Percentiles rank a stretch among this genome's conserved stretches.
Conservation (phyloP, 2,329 filamentous ascomycete genomes). For the Pyrenophora tritici-repentis region DNA sequence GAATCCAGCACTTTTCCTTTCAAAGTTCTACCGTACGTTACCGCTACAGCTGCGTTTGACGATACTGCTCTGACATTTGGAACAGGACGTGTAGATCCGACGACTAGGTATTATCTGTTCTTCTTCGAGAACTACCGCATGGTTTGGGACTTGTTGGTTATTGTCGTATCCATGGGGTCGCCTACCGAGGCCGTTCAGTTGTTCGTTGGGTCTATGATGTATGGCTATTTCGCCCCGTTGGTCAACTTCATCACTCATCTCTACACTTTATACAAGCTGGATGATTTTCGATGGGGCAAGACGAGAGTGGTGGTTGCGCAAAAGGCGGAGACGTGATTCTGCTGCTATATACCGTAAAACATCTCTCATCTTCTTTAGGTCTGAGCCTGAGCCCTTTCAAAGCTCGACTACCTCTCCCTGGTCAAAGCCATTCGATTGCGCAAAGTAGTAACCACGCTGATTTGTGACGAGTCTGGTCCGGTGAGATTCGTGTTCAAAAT, state of each 20-base stretch:
- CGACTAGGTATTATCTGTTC: not conserved
- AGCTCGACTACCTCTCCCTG: not conserved
- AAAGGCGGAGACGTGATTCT: not conserved
- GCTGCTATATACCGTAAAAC: too few relatives aligned
- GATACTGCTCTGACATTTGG: not conserved
- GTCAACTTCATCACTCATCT: conserved; percentile 2
- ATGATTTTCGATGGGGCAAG: conserved; percentile 12
- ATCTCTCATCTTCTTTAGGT: not conserved
- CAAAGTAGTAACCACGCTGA: conserved; percentile 48
- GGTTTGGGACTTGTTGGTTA: not conserved
- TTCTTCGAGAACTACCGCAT: not conserved
- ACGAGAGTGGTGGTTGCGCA: conserved; percentile 2
- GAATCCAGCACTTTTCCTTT: conserved; percentile 3
- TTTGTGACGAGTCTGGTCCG: conserved; percentile 46
- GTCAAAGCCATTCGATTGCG: conserved; percentile 10
- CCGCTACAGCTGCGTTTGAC: not conserved
- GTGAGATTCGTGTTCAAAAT: conserved; percentile 21
- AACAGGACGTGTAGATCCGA: not conserved
- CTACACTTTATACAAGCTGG: conserved; percentile 6
- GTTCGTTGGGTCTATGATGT: not conserved
- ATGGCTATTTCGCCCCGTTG: not conserved
- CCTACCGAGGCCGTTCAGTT: not conserved
- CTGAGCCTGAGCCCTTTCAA: not conserved
- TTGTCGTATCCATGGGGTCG: not conserved
- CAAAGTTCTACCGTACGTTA: conserved; percentile 3